Percentiles rank a stretch among this genome's conserved stretches.
phyloP scores from a whole-genome alignment of 768 basidiomycete genomes.

The Pleurotus ostreatus region DNA sequence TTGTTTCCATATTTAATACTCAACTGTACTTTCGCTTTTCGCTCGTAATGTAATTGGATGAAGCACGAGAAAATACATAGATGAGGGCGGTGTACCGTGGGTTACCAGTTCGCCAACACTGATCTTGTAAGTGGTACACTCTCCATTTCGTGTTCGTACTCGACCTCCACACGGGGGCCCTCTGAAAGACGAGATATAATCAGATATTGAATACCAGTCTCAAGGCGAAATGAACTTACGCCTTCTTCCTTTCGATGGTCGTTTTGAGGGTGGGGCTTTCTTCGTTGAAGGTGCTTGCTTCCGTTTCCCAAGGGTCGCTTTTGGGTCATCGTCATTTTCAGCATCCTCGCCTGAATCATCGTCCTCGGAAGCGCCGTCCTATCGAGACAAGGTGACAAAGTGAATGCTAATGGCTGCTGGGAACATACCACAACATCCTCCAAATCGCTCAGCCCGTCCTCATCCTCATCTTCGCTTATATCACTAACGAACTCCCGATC shows the following conservation, averaged over 20 bases:
- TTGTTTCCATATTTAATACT: no score
- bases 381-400: slow-evolving; percentile 23
- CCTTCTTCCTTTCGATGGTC: slow-evolving; percentile 52
- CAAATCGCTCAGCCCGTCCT: slow-evolving; percentile 58
- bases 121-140: slow-evolving; percentile 53
- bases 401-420: neutral
- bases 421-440: slow-evolving; percentile 57
- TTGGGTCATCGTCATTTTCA: slow-evolving; percentile 28
- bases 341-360: slow-evolving; percentile 36
- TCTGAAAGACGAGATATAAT: slow-evolving; percentile 28
- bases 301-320: slow-evolving; percentile 61
- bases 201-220: neutral
- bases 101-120: slow-evolving; percentile 50
- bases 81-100: neutral
- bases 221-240: slow-evolving; percentile 30
- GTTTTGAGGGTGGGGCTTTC: slow-evolving; percentile 41
- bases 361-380: slow-evolving; percentile 40
- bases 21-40: neutral
- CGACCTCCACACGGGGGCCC: slow-evolving; percentile 86
- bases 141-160: slow-evolving; percentile 93
- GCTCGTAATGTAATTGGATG: neutral
- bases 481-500: slow-evolving; percentile 76
- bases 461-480: slow-evolving; percentile 64
- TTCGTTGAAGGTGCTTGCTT: slow-evolving; percentile 42
- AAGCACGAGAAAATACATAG: neutral